Conservation (phyloP, 768 basidiomycete genomes). For the Sporobolomyces roseus region DNA sequence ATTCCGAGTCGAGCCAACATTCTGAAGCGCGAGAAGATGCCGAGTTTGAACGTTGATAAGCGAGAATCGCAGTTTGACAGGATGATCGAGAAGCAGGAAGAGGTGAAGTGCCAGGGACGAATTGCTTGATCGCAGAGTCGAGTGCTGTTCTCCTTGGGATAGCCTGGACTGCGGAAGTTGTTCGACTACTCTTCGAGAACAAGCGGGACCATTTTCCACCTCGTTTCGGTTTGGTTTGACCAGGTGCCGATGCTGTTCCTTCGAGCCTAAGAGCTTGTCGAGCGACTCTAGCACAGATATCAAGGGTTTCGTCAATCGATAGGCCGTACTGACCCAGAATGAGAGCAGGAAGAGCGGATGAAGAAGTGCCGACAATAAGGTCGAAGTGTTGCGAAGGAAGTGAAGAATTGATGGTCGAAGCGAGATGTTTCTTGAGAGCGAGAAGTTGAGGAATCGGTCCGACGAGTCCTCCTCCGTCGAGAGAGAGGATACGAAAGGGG, state of each 20-base stretch:
- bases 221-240: background rate
- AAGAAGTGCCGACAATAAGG: constrained; percentile 25
- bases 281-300: constrained; percentile 9
- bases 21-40: background rate
- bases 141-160: background rate
- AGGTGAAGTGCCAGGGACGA: background rate
- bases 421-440: constrained; percentile 12
- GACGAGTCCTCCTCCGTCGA: constrained; percentile 33
- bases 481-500: constrained; percentile 23
- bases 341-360: constrained; percentile 23
- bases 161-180: background rate
- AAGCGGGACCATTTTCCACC: constrained; percentile 13
- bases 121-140: constrained; percentile 7
- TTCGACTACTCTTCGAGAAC: background rate
- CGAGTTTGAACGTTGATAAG: background rate
- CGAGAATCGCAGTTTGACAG: constrained; percentile 16
- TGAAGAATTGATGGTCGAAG: background rate
- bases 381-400: constrained; percentile 9
- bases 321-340: constrained; percentile 19
- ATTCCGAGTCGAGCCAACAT: background rate
- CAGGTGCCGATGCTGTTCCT: background rate
- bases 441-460: constrained; percentile 27
- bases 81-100: background rate
- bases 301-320: constrained; percentile 5
- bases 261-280: constrained; percentile 14